phyloP scores from a whole-genome alignment of 169 alveolate genomes.

The Cryptosporidium ubiquitum region DNA sequence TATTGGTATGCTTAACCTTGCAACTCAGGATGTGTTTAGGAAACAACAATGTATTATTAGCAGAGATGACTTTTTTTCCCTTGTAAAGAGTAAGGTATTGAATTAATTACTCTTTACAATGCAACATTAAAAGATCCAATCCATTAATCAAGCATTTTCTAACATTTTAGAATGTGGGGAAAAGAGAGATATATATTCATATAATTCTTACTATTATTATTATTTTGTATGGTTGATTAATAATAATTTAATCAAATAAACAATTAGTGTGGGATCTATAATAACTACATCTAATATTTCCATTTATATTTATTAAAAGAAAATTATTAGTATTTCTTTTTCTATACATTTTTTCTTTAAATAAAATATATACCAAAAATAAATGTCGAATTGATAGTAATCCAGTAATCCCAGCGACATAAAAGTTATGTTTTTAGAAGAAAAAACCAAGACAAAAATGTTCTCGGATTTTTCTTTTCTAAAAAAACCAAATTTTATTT shows the following conservation, averaged over 20 bases:
- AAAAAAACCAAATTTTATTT: too few relatives aligned
- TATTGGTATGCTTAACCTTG: slow-evolving; percentile 64
- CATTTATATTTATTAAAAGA: slow-evolving; percentile 5
- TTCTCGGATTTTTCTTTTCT: background rate
- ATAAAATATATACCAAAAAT: background rate
- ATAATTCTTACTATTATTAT: background rate
- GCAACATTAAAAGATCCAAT: background rate
- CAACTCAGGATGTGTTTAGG: slow-evolving; percentile 68
- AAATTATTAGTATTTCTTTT: background rate
- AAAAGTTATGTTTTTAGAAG: background rate
- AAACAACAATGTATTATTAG: slow-evolving; percentile 57
- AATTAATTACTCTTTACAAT: slow-evolving; percentile 14
- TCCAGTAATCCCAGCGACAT: background rate
- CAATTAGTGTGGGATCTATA: slow-evolving; percentile 11
- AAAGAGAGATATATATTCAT: background rate
- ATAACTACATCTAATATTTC: background rate
- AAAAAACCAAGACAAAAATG: background rate
- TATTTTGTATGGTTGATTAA: background rate
- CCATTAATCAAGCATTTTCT: background rate
- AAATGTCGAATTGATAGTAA: background rate
- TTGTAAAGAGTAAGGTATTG: slow-evolving; percentile 51
- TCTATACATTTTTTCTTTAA: background rate
- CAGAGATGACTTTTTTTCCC: slow-evolving; percentile 70
- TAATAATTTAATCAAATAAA: background rate
- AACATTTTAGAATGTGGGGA: background rate